Evolutionary conservation across 139 green algal genomes (phyloP).

Genomic region (Micromonas pusilla): DNA sequence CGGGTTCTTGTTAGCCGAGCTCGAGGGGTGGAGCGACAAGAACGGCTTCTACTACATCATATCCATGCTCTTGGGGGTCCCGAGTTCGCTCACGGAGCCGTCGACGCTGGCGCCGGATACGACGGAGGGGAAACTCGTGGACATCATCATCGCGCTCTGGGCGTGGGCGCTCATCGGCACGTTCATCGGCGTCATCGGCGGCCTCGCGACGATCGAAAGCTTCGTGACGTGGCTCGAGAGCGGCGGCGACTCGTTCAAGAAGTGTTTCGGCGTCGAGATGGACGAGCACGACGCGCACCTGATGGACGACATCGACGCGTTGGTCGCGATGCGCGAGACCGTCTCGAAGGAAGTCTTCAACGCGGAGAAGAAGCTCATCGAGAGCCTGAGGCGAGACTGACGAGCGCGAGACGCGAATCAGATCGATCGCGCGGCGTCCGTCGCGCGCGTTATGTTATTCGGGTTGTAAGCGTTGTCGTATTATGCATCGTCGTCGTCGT

Average conservation of each 20-base stretch:
- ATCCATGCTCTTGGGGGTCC: not conserved
- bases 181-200: not conserved
- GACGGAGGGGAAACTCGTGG: not conserved
- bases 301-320: no score
- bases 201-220: not conserved
- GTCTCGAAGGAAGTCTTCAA: no score
- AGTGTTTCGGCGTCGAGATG: no score
- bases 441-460: no score
- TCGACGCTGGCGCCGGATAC: not conserved
- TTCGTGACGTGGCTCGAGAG: not conserved
- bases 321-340: no score
- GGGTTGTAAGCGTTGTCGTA: no score
- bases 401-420: no score
- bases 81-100: not conserved
- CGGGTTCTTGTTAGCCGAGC: not conserved
- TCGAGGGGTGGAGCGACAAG: not conserved
- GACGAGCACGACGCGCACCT: no score
- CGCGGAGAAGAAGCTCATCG: no score
- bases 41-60: constrained; percentile 5
- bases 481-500: no score
- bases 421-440: no score
- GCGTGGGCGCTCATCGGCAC: not conserved
- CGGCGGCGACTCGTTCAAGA: not conserved
- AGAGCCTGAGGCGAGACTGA: no score
- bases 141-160: constrained; percentile 14